Base-by-base conservation (phyloP, 2,329 filamentous ascomycete genomes). In the Trichoderma atrobrunneum region DNA sequence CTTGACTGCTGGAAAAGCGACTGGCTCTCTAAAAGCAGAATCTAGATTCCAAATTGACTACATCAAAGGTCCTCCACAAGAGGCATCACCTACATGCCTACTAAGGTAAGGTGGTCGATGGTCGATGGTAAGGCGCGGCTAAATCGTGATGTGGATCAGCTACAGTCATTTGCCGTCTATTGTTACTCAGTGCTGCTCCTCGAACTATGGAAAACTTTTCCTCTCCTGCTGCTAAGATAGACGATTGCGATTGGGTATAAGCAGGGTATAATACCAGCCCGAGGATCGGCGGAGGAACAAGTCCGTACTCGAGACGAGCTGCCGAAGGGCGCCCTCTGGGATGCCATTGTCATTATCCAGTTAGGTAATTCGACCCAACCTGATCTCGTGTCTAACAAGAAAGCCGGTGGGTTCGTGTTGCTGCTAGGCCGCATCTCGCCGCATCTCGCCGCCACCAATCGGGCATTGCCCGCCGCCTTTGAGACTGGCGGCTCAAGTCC, bases 51-150 rank as follows among this genome's bases (percentile, higher is more conserved):
- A 34, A 24, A 51, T 54, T n/a, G 18, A 14, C 24, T 18, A 32
- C 7, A 28, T 11, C 6, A 11, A 43, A 43, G 34, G 16, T 7
- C 12, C 2, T 6, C 62, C 39, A 7, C 7, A 43, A 54, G 28
- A 16, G 39, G 39, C 26, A 36, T 21, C 30, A 36, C 30, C 57
- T 36, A 26, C 57, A 61, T 36, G n/a, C 57, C 32, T 24, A 24
- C 57, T 36, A 63, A 24, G 48, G 48, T 24, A 34, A 24, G 63
- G 34, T 28, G 5, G 64, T 67, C 64, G 18, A 43, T 28, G 5
- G 64, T 67, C 64, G 18, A 59, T 26, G 32, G 32, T 43, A 67
- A 67, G 64, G 64, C 64, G 64, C 36, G 24, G 14, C 64, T 26
- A 67, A 24, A 32, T 26, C 36, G 18, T 30, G 26, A 11, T 28